phyloP scores from a whole-genome alignment of 139 green algal species.

The Chlamydomonas sp. region DNA sequence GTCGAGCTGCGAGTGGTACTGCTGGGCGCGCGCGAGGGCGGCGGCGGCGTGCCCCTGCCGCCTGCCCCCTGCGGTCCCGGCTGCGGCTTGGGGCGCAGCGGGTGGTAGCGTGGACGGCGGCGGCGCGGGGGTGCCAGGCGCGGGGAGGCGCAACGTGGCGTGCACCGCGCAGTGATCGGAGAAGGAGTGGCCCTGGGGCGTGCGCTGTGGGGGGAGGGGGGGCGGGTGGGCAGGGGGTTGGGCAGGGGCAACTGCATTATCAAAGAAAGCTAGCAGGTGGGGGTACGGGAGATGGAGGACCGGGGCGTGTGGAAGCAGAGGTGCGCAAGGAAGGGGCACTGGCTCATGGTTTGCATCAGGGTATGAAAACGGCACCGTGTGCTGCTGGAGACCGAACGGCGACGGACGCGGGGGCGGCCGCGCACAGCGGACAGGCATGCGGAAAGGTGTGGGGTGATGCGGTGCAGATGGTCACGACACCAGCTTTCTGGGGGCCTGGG shows the following conservation, averaged over 20 bases:
- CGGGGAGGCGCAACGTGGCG: conserved; percentile 4
- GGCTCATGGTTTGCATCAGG: background rate
- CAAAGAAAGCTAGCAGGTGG: too few species aligned
- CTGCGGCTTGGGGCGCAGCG: background rate
- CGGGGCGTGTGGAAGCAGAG: background rate
- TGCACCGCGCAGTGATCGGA: conserved; percentile 62
- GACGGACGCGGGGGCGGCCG: too few species aligned
- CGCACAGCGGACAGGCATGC: too few species aligned
- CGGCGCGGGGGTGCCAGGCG: background rate
- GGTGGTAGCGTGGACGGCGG: background rate
- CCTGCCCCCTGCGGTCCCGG: background rate
- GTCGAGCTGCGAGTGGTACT: background rate
- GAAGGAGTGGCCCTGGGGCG: conserved; percentile 38
- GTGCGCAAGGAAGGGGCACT: background rate
- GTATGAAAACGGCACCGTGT: too few species aligned
- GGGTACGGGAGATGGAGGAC: background rate
- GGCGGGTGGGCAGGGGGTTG: background rate
- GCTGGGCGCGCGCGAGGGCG: background rate
- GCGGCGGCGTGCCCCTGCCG: background rate
- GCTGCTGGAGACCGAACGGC: too few species aligned
- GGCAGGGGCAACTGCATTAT: background rate
- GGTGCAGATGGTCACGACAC: too few species aligned
- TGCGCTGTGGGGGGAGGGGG: background rate
- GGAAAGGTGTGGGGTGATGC: too few species aligned
- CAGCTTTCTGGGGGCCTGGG: too few species aligned